Evolutionary conservation across 148 eudicot species (phyloP).

Genomic region (Diospyros lotus): DNA sequence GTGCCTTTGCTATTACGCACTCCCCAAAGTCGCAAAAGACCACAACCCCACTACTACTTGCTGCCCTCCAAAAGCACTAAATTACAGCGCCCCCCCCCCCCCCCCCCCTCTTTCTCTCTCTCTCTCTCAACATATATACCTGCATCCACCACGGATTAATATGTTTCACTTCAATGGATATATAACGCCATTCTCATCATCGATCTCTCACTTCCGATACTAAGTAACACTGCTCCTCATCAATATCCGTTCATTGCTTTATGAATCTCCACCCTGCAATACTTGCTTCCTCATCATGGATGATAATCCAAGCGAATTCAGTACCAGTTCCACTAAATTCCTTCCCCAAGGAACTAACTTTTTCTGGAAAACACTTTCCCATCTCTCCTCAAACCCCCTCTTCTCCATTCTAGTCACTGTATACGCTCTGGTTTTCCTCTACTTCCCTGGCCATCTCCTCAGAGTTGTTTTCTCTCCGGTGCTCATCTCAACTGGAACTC

Average conservation of each 20-base stretch:
- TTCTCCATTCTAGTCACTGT: conserved; percentile 45
- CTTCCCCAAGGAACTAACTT: background rate
- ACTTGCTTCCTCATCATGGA: background rate
- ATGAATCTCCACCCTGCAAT: background rate
- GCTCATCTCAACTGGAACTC: conserved; percentile 38
- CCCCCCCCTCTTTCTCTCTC: no score
- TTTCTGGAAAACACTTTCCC: background rate
- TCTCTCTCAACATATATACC: background rate
- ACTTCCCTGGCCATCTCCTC: conserved; percentile 39
- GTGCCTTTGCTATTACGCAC: conserved; percentile 5
- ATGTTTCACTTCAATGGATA: background rate
- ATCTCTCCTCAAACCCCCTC: conserved; percentile 31
- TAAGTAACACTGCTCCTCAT: no score
- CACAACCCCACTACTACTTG: background rate
- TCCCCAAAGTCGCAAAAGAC: background rate
- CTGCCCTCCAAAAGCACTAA: background rate
- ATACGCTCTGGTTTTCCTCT: conserved; percentile 48
- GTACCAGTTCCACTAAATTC: conserved; percentile 6
- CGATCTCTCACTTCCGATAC: background rate
- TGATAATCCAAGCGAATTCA: conserved; percentile 6
- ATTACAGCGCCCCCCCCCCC: background rate
- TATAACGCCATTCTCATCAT: background rate
- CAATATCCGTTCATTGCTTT: no score
- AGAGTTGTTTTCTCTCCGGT: conserved; percentile 42
- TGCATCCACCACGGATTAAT: background rate